Base-by-base conservation (phyloP, 179 eudicot genomes). In the Heliamphora pulchella region DNA sequence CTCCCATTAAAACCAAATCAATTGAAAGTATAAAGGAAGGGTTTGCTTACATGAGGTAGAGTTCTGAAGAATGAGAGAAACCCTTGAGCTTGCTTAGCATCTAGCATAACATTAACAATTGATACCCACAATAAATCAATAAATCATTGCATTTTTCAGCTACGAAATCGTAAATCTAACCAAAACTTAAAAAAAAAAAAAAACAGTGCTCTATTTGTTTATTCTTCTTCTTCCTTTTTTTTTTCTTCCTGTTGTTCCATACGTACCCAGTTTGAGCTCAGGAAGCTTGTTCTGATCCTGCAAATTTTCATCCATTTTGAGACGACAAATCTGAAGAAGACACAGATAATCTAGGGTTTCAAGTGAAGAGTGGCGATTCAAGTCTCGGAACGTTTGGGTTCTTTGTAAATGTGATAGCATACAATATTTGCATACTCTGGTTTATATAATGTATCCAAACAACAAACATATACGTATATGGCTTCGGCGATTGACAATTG, bases 61-160 rank as follows among this genome's bases (percentile, higher is more conserved):
- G 88, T 91, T 87, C 88, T 93, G 87, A 88, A 93, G 88, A 95
- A 95, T 15, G 96, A 89, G 46, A 95, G 90, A 86, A 95, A 95
- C 80, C 98, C 98, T 86, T 91, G 97, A 46, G 98, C 97, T 88
- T 95, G 98, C 80, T 84, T 93, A 65, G 94, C 93, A 89, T 95
- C 98, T 95, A 63, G 69, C 48, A 65, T 43, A 44, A 43, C 65
- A 31, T 1, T 75, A 57, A 20, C 47, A 75, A 54, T 7, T 5
- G 17, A 11, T 22, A 20, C 17, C 58, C 2, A 50, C 46, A 70
- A 79, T n/a, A 64, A 39, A 63, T 47, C 64, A 81, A 31, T n/a
- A 64, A 61, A 44, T 20, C 22, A 61, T 15, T 2, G 78, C 51
- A 65, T 44, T 18, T 51, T 53, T 44, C 43, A 13, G 69, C 63